Evolutionary conservation across 352 stramenopile genomes (phyloP).

Genomic region (Phytophthora kernoviae): DNA sequence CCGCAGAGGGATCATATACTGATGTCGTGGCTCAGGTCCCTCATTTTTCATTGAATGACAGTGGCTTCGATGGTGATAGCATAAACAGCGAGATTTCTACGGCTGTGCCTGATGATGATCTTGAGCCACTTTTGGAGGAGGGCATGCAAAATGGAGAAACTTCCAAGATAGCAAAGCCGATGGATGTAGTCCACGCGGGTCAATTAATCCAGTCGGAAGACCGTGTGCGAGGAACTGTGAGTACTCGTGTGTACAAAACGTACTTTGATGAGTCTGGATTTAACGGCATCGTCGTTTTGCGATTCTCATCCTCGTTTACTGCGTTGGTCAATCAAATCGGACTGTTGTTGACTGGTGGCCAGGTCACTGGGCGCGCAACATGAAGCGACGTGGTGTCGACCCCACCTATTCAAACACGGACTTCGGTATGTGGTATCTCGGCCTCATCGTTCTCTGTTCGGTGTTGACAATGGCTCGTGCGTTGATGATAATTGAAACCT

Average conservation of each 20-base stretch:
- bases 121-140: no score
- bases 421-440: constrained; percentile 46
- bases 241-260: constrained; percentile 28
- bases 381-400: constrained; percentile 4
- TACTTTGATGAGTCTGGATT: constrained; percentile 41
- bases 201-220: constrained; percentile 33
- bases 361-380: constrained; percentile 25
- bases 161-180: neutral
- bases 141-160: no score
- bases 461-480: constrained; percentile 29
- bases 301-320: constrained; percentile 7
- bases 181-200: neutral
- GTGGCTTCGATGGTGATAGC: neutral
- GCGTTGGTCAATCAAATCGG: constrained; percentile 7
- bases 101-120: no score
- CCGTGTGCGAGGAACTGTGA: constrained; percentile 32
- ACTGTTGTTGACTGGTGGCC: constrained; percentile 31
- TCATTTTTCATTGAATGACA: constrained; percentile 13
- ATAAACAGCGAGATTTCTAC: neutral
- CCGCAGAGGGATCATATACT: constrained; percentile 74
- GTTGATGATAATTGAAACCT: constrained; percentile 39
- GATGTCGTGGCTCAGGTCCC: constrained; percentile 59
- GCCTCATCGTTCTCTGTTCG: constrained; percentile 35
- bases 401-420: constrained; percentile 30
- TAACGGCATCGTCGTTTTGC: constrained; percentile 20